Percentiles rank a stretch among this genome's conserved stretches.
Evolutionary conservation across 768 basidiomycete species (phyloP).

Genomic region (Lactarius akahatsu): DNA sequence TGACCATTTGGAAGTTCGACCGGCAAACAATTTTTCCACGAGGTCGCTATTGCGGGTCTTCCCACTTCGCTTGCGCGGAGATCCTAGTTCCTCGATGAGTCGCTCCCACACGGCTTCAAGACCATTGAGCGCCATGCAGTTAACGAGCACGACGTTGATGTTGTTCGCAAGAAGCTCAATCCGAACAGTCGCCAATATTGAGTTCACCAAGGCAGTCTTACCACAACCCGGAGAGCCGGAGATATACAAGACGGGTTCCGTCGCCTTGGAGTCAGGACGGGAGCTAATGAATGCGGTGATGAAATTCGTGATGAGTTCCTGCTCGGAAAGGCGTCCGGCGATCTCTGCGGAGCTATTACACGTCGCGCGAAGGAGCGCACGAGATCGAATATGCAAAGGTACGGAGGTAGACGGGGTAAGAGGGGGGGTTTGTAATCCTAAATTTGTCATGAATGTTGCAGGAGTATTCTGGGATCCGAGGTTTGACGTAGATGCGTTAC

Average conservation of each 20-base stretch:
- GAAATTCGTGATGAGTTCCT: constrained; percentile 57
- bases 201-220: constrained; percentile 82
- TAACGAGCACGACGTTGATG: constrained; percentile 58
- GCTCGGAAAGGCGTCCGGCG: constrained; percentile 69
- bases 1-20: constrained; percentile 55
- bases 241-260: constrained; percentile 67
- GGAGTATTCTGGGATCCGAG: constrained; percentile 44
- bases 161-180: constrained; percentile 39
- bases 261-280: constrained; percentile 28
- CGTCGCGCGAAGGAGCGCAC: constrained; percentile 69
- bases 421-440: constrained; percentile 58
- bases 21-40: constrained; percentile 46
- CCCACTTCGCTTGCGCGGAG: constrained; percentile 41
- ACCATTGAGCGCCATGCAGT: constrained; percentile 76
- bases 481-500: constrained; percentile 50
- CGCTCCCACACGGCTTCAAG: constrained; percentile 72
- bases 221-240: constrained; percentile 93
- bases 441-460: constrained; percentile 41
- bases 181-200: constrained; percentile 48
- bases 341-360: constrained; percentile 58
- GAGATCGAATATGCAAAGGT: constrained; percentile 58
- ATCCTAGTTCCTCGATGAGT: constrained; percentile 55
- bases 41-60: constrained; percentile 40
- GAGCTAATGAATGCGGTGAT: constrained; percentile 51
- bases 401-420: constrained; percentile 51